phyloP scores from a whole-genome alignment of 371 early-diverging fungal species.

The Mortierella sp. region DNA sequence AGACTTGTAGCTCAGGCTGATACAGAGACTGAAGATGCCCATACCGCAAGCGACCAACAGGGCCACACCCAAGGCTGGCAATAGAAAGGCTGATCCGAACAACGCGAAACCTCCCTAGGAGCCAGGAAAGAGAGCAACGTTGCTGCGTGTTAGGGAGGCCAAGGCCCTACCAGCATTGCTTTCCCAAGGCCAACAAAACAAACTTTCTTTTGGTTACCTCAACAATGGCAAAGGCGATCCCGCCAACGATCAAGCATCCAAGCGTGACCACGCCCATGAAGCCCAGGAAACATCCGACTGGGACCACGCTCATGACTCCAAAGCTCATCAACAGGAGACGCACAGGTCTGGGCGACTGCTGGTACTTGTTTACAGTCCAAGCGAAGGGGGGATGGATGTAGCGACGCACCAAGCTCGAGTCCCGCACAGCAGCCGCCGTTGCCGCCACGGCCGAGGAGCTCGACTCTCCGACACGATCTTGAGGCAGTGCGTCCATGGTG shows the following conservation, averaged over 20 bases:
- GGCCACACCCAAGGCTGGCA: constrained; percentile 24
- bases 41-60: constrained; percentile 17
- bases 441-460: no score
- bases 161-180: no score
- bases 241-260: constrained; percentile 20
- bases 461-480: background rate
- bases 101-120: constrained; percentile 22
- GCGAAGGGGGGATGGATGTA: background rate
- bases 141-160: no score
- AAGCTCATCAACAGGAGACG: constrained; percentile 1
- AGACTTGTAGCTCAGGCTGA: constrained; percentile 1
- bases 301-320: constrained; percentile 18
- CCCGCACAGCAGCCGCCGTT: background rate
- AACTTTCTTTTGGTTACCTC: constrained; percentile 16
- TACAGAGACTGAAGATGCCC: constrained; percentile 1
- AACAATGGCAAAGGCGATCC: constrained; percentile 17
- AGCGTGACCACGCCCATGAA: constrained; percentile 31
- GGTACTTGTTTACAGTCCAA: background rate
- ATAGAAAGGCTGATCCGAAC: constrained; percentile 21
- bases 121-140: background rate
- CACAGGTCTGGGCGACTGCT: constrained; percentile 2
- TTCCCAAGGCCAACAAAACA: no score
- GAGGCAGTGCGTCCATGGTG: background rate
- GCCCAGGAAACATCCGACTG: constrained; percentile 16
- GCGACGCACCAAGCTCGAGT: constrained; percentile 3